These are phyloP conservation scores for Mucor irregularis DNA, from an alignment of 371 early-diverging fungal species.

Conservation along the genomic window DNA sequence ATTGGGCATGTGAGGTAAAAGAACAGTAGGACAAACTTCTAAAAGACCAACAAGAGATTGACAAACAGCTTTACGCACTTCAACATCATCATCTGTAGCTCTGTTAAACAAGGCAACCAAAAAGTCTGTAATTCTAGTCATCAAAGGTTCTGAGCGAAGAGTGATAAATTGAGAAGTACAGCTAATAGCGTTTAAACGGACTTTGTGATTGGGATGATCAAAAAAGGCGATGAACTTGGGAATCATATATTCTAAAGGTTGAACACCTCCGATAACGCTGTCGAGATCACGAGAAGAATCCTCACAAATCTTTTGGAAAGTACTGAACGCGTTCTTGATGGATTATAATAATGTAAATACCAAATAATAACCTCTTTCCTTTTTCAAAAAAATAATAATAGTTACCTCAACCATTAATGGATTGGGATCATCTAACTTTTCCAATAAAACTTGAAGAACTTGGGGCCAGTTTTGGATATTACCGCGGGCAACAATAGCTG, in stretches of 20 bases:
- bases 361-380: no score
- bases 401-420: constrained; percentile 76
- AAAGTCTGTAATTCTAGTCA: constrained; percentile 72
- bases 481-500: constrained; percentile 74
- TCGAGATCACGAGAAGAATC: constrained; percentile 84
- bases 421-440: constrained; percentile 70
- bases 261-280: constrained; percentile 64
- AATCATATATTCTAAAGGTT: constrained; percentile 81
- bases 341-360: no score
- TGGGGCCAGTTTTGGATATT: constrained; percentile 80
- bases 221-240: constrained; percentile 84
- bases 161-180: constrained; percentile 83
- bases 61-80: constrained; percentile 91
- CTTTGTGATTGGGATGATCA: constrained; percentile 65
- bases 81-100: constrained; percentile 76
- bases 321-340: constrained; percentile 87
- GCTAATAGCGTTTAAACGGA: constrained; percentile 78
- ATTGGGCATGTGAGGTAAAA: constrained; percentile 82
- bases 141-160: constrained; percentile 67
- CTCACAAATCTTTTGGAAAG: constrained; percentile 91
- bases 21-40: constrained; percentile 78
- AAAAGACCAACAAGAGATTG: constrained; percentile 85
- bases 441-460: constrained; percentile 72
- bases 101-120: constrained; percentile 78
- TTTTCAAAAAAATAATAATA: constrained; percentile 4